Evolutionary conservation across 164 flowering plant genomes (phyloP), one percentile per base, ranked within the genome.

Genomic region (Aristolochia californica): DNA sequence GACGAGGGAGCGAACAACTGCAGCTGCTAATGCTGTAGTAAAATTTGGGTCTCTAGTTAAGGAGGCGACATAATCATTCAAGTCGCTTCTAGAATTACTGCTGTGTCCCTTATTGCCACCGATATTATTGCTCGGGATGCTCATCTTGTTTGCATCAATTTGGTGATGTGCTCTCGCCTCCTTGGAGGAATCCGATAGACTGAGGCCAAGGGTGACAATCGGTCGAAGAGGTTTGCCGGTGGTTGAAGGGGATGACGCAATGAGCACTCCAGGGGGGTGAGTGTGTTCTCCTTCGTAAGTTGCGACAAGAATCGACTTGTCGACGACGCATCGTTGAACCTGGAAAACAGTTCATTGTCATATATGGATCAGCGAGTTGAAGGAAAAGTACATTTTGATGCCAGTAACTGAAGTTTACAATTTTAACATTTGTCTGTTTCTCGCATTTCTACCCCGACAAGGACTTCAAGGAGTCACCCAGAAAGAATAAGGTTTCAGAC

Each of bases 211-310:
- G 14, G 68, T 54, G 25, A 62, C 18, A 3, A 30, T 16, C 18
- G 73, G 49, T 34, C 13, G 55, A 25, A 48, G 66, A 18, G 23
- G 24, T 13, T 20, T 11, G 22, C 26, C 20, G 53, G 8, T 12
- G 53, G 24, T 5, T 3, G 53, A 52, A 40, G 52, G 43, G 25
- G 58, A 15, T 8, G 26, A 53, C 15, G 57, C 61, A 12, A 58
- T 24, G 4, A n/a, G 2, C 7, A 16, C 23, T 27, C 27, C 12
- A 26, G 13, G n/a, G 12, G 49, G 60, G 61, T 82, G 87, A 62
- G 67, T 82, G 70, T 82, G 87, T 53, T 76, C 76, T 20, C 84
- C 84, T 60, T 82, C 87, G 28, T 82, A 82, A 0, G 75, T 82
- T 26, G 80, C 87, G 4, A 78, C 61, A 1, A 80, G 30, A 25